A percentile compares a stretch with the other conserved stretches of the same genome.
These are phyloP conservation scores for Colletotrichum lindemuthianum DNA, from an alignment of 2,329 filamentous ascomycete genomes.

Conservation along the genomic window DNA sequence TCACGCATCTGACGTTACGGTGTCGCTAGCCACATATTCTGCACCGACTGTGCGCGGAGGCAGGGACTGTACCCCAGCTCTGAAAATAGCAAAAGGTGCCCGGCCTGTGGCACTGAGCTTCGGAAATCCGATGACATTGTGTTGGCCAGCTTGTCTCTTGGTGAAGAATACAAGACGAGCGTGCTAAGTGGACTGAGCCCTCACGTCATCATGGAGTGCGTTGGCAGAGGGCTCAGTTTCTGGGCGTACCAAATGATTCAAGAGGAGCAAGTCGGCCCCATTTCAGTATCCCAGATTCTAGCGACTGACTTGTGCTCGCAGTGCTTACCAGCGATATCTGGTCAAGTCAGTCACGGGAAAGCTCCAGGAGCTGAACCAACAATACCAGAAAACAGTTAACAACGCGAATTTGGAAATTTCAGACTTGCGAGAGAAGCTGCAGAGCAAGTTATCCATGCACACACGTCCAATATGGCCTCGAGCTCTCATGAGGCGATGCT, in stretches of 20 bases:
- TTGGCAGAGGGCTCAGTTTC: slow-evolving; percentile 80
- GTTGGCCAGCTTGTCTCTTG: slow-evolving; percentile 76
- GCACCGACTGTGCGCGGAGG: slow-evolving; percentile 74
- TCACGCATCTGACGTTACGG: background rate
- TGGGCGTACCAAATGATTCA: slow-evolving; percentile 89
- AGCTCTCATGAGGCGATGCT: no score
- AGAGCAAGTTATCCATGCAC: slow-evolving; percentile 56
- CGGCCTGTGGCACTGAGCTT: slow-evolving; percentile 77
- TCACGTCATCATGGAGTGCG: slow-evolving; percentile 85
- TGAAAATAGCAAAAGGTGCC: slow-evolving; percentile 69
- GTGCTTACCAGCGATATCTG: slow-evolving; percentile 80
- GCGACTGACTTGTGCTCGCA: slow-evolving; percentile 44
- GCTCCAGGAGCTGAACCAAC: slow-evolving; percentile 69
- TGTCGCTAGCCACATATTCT: slow-evolving; percentile 76
- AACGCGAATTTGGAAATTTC: slow-evolving; percentile 80
- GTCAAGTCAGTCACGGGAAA: slow-evolving; percentile 78
- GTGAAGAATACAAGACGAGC: slow-evolving; percentile 90
- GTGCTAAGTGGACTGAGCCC: slow-evolving; percentile 86
- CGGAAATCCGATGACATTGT: slow-evolving; percentile 79
- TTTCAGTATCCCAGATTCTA: background rate
- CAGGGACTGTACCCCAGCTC: slow-evolving; percentile 68
- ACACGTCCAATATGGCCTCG: no score
- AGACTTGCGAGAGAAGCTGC: slow-evolving; percentile 71
- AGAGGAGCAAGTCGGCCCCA: slow-evolving; percentile 71
- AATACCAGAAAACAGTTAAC: slow-evolving; percentile 78